A percentile compares a stretch with the other conserved stretches of the same genome.
Evolutionary conservation across 768 basidiomycete species (phyloP).

Genomic region (Auriscalpium orientale): DNA sequence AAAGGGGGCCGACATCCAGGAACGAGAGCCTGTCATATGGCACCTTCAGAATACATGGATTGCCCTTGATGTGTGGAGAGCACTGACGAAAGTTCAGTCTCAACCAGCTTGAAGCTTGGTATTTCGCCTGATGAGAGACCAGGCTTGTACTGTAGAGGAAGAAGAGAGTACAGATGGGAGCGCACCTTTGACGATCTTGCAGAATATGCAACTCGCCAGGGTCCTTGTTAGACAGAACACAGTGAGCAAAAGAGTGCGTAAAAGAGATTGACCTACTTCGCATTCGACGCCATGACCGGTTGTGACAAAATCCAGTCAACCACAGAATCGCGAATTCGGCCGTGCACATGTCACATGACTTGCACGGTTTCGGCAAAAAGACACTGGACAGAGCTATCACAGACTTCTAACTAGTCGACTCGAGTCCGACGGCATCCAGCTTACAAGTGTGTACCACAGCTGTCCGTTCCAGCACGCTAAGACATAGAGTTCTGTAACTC

Average conservation of each 20-base stretch:
- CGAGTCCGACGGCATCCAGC: no score
- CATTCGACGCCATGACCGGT: constrained; percentile 3
- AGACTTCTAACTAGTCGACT: no score
- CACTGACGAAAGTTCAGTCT: constrained; percentile 64
- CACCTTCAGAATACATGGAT: neutral
- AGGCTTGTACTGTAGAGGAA: neutral
- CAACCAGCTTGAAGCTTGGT: constrained; percentile 78
- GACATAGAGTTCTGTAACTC: no score
- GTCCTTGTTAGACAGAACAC: constrained; percentile 28
- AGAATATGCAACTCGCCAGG: constrained; percentile 76
- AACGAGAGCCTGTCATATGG: constrained; percentile 59
- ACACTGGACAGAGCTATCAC: no score
- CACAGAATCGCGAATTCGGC: no score
- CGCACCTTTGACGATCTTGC: constrained; percentile 88
- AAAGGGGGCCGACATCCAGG: constrained; percentile 85
- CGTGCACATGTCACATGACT: no score
- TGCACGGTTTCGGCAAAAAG: no score
- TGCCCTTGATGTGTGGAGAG: neutral
- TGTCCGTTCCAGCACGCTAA: no score
- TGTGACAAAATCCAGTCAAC: no score
- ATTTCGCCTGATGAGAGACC: constrained; percentile 59
- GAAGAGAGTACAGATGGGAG: neutral
- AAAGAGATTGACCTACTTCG: constrained; percentile 1
- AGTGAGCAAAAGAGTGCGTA: neutral
- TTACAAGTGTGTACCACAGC: no score